phyloP scores from a whole-genome alignment of 139 green algal genomes.

The Chlorella sp. region DNA sequence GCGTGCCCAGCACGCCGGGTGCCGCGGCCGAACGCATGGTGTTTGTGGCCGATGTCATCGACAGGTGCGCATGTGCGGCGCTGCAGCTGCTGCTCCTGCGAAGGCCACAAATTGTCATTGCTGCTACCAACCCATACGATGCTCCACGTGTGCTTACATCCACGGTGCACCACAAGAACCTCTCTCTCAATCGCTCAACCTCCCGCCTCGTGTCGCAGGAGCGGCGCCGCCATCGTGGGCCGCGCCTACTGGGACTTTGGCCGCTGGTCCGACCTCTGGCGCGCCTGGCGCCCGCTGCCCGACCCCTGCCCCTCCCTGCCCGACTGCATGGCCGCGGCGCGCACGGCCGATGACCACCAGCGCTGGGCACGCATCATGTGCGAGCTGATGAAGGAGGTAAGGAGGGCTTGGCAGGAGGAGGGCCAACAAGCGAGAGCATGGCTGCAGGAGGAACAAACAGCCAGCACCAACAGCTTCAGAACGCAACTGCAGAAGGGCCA shows the following conservation, averaged over 20 bases:
- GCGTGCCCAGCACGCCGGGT: background rate
- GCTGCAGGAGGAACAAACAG: too few relatives aligned
- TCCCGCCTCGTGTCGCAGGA: background rate
- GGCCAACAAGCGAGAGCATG: too few relatives aligned
- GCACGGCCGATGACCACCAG: slow-evolving; percentile 35
- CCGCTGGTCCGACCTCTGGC: slow-evolving; percentile 73
- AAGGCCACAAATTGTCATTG: too few relatives aligned
- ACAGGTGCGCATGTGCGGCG: background rate
- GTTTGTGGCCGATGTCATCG: slow-evolving; percentile 17
- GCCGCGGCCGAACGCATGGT: background rate
- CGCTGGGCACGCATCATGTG: slow-evolving; percentile 70
- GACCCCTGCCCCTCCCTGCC: slow-evolving; percentile 31
- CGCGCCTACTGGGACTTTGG: slow-evolving; percentile 84
- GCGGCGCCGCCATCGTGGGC: slow-evolving; percentile 30
- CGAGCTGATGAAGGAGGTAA: slow-evolving; percentile 66
- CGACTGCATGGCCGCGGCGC: slow-evolving; percentile 28
- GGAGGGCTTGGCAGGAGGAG: too few relatives aligned
- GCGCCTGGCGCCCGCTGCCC: slow-evolving; percentile 54
- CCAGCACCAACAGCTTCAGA: too few relatives aligned
- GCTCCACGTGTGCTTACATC: too few relatives aligned
- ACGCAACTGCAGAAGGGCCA: too few relatives aligned
- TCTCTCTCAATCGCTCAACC: background rate
- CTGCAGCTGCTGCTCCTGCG: too few relatives aligned
- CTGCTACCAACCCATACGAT: too few relatives aligned
- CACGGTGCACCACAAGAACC: background rate